Percentiles rank a stretch among this genome's conserved stretches.
Evolutionary conservation across 805 yeast species (phyloP).

Genomic region (Kurtzmaniella fragi): DNA sequence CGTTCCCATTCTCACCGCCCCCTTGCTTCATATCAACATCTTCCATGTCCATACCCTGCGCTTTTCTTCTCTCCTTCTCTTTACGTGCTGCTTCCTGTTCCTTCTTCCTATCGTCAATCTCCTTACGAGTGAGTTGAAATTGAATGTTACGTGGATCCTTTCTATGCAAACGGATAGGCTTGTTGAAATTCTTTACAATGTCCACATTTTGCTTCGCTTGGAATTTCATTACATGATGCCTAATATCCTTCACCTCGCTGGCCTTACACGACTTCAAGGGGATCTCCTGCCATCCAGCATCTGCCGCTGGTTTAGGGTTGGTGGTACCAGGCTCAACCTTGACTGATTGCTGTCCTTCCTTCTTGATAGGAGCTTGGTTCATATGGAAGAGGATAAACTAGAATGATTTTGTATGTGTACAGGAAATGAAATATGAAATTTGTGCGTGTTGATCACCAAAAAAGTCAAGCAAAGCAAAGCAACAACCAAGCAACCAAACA

Average conservation of each 20-base stretch:
- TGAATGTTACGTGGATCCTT: constrained; percentile 92
- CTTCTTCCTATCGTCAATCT: constrained; percentile 53
- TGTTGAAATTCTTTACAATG: constrained; percentile 63
- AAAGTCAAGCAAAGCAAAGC: no score
- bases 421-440: neutral
- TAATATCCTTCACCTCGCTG: constrained; percentile 65
- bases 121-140: constrained; percentile 74
- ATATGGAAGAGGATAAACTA: constrained; percentile 9
- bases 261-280: constrained; percentile 67
- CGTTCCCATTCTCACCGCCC: constrained; percentile 8
- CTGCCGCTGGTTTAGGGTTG: constrained; percentile 1
- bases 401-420: constrained; percentile 1
- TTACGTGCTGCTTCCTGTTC: constrained; percentile 24
- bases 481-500: no score
- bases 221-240: constrained; percentile 79
- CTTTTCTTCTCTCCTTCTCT: constrained; percentile 15
- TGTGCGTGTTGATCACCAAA: neutral
- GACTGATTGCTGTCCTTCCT: constrained; percentile 12
- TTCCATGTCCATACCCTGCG: constrained; percentile 13
- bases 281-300: constrained; percentile 43
- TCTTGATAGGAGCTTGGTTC: constrained; percentile 24
- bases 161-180: constrained; percentile 84
- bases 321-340: constrained; percentile 1
- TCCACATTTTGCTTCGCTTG: constrained; percentile 70
- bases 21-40: constrained; percentile 11